phyloP scores from a whole-genome alignment of 2,329 filamentous ascomycete genomes.

The Periconia macrospinosa region DNA sequence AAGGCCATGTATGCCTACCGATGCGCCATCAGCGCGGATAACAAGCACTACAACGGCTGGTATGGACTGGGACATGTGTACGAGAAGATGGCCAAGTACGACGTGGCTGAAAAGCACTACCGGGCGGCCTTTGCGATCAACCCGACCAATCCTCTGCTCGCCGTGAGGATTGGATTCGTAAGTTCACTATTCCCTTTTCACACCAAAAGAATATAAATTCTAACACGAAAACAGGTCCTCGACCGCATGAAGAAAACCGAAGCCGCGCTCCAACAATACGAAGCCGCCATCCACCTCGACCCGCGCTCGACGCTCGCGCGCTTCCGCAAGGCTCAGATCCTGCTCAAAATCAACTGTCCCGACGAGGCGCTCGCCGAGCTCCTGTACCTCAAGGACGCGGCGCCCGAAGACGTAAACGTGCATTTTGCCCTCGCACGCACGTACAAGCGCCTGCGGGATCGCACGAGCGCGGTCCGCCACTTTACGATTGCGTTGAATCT shows the following conservation, averaged over 20 bases:
- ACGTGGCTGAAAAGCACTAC: conserved; percentile 91
- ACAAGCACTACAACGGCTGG: conserved; percentile 96
- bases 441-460: conserved; percentile 62
- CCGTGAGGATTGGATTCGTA: conserved; percentile 89
- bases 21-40: conserved; percentile 80
- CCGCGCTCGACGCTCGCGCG: conserved; percentile 80
- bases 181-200: conserved; percentile 15
- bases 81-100: conserved; percentile 86
- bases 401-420: conserved; percentile 92
- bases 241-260: conserved; percentile 85
- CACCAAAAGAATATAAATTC: not conserved
- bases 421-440: conserved; percentile 89
- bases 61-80: conserved; percentile 84
- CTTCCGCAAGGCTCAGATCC: conserved; percentile 87
- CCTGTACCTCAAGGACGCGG: conserved; percentile 84
- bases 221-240: conserved; percentile 48
- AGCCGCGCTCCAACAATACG: conserved; percentile 79
- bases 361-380: conserved; percentile 79
- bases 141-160: conserved; percentile 87
- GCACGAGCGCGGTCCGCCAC: conserved; percentile 80
- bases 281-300: conserved; percentile 77
- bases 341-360: conserved; percentile 73
- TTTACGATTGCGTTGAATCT: conserved; percentile 94
- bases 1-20: conserved; percentile 89
- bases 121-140: conserved; percentile 86